Conservation (phyloP, 1,284 basidiomycete genomes). For the Coriolopsis trogii region DNA sequence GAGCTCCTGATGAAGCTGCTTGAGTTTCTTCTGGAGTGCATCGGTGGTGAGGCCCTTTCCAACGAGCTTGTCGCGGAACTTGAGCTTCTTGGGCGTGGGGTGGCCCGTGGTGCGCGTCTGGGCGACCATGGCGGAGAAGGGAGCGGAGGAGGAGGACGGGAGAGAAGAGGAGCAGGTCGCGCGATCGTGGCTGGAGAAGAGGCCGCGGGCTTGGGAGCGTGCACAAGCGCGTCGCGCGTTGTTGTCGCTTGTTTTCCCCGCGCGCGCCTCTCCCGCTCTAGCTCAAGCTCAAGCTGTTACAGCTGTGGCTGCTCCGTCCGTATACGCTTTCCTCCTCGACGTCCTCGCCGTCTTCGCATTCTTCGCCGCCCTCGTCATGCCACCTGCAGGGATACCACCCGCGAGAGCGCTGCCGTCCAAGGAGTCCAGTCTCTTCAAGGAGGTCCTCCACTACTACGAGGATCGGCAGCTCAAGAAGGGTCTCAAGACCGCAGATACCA, state of each 20-base stretch:
- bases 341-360: constrained; percentile 7
- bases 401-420: constrained; percentile 75
- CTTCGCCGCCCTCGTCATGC: constrained; percentile 27
- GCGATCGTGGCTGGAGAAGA: constrained; percentile 3
- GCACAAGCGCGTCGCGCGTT: constrained; percentile 27
- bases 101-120: constrained; percentile 64
- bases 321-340: constrained; percentile 5
- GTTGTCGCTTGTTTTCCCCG: constrained; percentile 27
- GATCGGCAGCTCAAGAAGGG: constrained; percentile 89
- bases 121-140: constrained; percentile 56
- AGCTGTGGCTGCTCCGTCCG: constrained; percentile 10
- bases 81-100: constrained; percentile 60
- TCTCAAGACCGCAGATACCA: constrained; percentile 90
- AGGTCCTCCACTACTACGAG: constrained; percentile 91
- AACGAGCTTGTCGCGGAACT: constrained; percentile 79
- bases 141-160: not conserved
- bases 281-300: too few species aligned
- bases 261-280: too few species aligned
- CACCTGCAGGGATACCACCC: constrained; percentile 35
- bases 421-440: constrained; percentile 87
- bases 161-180: not conserved
- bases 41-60: constrained; percentile 74
- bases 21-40: constrained; percentile 82
- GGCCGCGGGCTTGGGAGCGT: not conserved
- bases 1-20: constrained; percentile 81